These are phyloP conservation scores for Mentha longifolia DNA, from an alignment of 257 asterid genomes.

Conservation along the genomic window DNA sequence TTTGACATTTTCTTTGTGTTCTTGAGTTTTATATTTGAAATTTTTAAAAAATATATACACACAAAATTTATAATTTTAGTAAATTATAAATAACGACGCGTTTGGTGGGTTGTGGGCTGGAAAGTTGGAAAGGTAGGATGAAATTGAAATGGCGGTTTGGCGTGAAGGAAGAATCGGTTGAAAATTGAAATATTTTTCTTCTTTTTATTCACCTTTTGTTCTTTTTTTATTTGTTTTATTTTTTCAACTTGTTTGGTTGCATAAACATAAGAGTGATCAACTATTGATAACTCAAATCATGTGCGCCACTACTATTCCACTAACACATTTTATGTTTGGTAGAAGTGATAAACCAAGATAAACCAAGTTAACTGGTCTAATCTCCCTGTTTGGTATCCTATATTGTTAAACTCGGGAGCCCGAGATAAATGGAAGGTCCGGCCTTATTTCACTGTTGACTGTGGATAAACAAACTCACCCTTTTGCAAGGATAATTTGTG, in stretches of 20 bases:
- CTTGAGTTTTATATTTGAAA: not conserved
- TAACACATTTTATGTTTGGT: too few relatives aligned
- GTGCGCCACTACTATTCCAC: slow-evolving; percentile 33
- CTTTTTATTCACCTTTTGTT: not conserved
- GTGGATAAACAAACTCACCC: too few relatives aligned
- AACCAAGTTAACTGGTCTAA: too few relatives aligned
- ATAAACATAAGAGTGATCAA: not conserved
- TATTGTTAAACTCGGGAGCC: too few relatives aligned
- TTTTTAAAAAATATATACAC: too few relatives aligned
- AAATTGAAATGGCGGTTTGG: slow-evolving; percentile 40
- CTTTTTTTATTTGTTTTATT: not conserved
- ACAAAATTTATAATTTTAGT: too few relatives aligned
- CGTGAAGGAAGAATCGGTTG: slow-evolving; percentile 24
- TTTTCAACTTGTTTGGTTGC: too few relatives aligned
- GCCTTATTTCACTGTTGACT: too few relatives aligned
- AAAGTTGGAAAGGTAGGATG: slow-evolving; percentile 36
- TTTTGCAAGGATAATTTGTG: too few relatives aligned
- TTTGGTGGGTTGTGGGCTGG: slow-evolving; percentile 40
- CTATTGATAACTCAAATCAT: slow-evolving; percentile 13
- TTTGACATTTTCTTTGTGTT: slow-evolving; percentile 7
- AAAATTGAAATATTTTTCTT: not conserved
- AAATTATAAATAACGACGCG: not conserved
- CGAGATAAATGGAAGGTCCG: too few relatives aligned
- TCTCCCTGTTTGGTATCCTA: too few relatives aligned
- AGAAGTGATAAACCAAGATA: too few relatives aligned